A percentile compares a stretch with the other conserved stretches of the same genome.
phyloP scores from a whole-genome alignment of 129 eudicot genomes.

The Tanacetum coccineum region DNA sequence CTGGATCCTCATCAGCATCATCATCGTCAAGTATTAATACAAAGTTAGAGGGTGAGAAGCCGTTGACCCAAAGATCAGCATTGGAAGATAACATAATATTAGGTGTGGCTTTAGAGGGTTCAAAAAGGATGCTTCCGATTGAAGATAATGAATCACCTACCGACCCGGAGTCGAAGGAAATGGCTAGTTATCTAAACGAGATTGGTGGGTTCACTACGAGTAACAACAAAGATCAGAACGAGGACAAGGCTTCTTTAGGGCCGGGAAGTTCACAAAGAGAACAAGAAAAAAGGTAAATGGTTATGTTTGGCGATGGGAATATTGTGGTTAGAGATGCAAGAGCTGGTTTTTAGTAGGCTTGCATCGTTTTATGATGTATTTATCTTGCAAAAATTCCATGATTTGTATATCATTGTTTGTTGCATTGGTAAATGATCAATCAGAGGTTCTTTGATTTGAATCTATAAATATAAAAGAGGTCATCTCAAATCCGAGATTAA shows the following conservation, averaged over 20 bases:
- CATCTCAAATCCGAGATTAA: too few relatives aligned
- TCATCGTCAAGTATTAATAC: constrained; percentile 1
- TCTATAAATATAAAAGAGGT: too few relatives aligned
- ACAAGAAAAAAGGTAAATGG: constrained; percentile 33
- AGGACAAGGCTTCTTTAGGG: constrained; percentile 33
- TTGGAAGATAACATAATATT: constrained; percentile 75
- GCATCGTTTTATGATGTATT: constrained; percentile 36
- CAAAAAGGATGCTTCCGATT: constrained; percentile 64
- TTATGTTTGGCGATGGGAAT: not conserved
- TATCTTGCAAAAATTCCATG: not conserved
- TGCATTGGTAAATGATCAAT: constrained; percentile 14
- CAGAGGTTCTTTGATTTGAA: too few relatives aligned
- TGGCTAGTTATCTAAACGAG: constrained; percentile 19
- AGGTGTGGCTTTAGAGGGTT: constrained; percentile 83
- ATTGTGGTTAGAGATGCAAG: constrained; percentile 14
- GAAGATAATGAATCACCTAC: constrained; percentile 46
- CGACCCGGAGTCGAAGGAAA: too few relatives aligned
- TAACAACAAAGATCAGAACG: constrained; percentile 37
- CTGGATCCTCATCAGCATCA: too few relatives aligned
- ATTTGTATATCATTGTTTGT: constrained; percentile 30
- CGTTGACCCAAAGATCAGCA: constrained; percentile 17
- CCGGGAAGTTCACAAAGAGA: constrained; percentile 25
- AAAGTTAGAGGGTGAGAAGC: too few relatives aligned
- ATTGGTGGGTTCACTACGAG: constrained; percentile 30
- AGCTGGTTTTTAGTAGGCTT: constrained; percentile 51